Conservation (phyloP, 345 rosid genomes). For the Populus simonii region DNA sequence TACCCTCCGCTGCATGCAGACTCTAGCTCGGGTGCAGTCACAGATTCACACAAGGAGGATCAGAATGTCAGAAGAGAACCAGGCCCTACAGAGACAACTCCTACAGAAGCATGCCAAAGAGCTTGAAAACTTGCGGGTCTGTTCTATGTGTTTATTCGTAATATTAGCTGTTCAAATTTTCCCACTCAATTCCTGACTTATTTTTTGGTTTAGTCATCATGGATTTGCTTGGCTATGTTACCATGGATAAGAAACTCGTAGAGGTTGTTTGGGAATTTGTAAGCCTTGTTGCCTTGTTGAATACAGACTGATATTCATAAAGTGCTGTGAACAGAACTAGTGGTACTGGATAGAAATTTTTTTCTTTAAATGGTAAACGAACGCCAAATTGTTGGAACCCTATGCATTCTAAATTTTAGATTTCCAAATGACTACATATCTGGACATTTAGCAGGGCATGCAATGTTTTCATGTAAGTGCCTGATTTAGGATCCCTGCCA, state of each 20-base stretch:
- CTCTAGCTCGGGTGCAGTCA: slow-evolving; percentile 79
- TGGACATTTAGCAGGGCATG: not conserved
- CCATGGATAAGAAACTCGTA: not conserved
- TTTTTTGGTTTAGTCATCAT: not conserved
- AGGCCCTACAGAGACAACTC: slow-evolving; percentile 82
- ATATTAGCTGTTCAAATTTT: too few species aligned
- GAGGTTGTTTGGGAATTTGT: not conserved
- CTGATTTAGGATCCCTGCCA: not conserved
- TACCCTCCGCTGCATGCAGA: slow-evolving; percentile 84
- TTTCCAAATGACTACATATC: not conserved
- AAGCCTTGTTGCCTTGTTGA: not conserved
- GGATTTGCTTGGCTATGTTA: not conserved
- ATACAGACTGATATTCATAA: not conserved
- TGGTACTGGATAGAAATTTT: too few species aligned
- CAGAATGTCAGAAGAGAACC: slow-evolving; percentile 89
- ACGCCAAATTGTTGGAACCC: too few species aligned
- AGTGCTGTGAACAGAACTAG: too few species aligned
- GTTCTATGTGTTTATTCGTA: not conserved
- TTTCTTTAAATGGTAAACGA: too few species aligned
- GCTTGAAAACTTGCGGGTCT: slow-evolving; percentile 65
- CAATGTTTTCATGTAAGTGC: not conserved
- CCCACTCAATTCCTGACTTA: not conserved
- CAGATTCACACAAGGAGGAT: slow-evolving; percentile 77
- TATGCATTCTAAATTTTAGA: not conserved
- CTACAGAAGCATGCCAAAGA: slow-evolving; percentile 89